phyloP scores from a whole-genome alignment of 805 yeast genomes.

The Wickerhamiella domercqiae region DNA sequence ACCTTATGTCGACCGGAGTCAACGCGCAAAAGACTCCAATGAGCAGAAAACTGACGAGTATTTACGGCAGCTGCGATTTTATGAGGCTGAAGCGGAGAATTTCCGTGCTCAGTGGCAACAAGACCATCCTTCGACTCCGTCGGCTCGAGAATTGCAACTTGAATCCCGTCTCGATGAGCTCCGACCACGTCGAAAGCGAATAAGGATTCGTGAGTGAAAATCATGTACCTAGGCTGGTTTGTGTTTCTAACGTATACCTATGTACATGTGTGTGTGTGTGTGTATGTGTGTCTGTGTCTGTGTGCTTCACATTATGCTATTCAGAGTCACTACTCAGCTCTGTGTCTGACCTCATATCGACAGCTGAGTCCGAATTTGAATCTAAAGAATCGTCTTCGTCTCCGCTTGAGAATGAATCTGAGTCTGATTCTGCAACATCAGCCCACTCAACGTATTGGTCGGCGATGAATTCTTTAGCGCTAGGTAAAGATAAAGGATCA shows the following conservation, averaged over 20 bases:
- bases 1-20: constrained; percentile 25
- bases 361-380: not conserved
- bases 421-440: constrained; percentile 32
- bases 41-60: constrained; percentile 23
- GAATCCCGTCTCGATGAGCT: constrained; percentile 8
- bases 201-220: constrained; percentile 8
- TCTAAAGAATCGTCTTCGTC: not conserved
- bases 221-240: no score
- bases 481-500: constrained; percentile 71
- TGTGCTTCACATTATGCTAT: no score
- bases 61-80: constrained; percentile 20
- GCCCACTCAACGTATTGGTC: constrained; percentile 68
- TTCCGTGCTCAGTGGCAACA: constrained; percentile 26
- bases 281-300: no score
- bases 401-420: constrained; percentile 1
- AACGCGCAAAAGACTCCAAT: constrained; percentile 23
- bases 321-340: not conserved
- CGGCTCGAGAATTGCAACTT: constrained; percentile 15
- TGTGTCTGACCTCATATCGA: not conserved
- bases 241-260: no score
- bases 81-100: constrained; percentile 26
- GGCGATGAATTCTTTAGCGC: constrained; percentile 39
- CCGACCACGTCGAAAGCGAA: constrained; percentile 10
- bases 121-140: constrained; percentile 20
- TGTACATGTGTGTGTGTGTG: no score